Evolutionary conservation across 768 basidiomycete species (phyloP), one percentile per base, ranked within the genome.

Genomic region (Auricularia sp.): DNA sequence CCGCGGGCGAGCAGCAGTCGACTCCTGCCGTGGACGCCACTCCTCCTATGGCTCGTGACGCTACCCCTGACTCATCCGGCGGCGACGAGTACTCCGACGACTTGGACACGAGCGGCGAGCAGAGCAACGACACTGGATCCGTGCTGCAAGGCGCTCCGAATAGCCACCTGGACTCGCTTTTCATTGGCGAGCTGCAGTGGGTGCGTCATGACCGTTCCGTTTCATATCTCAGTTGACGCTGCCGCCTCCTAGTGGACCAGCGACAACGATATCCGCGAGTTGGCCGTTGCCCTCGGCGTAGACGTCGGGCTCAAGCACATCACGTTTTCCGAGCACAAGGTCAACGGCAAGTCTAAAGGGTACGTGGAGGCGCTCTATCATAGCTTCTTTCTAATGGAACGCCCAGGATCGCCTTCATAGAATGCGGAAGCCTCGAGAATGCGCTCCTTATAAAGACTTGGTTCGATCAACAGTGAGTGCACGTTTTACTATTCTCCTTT

Each of bases 311-410:
- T 70, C 47, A 68, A 67, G 21, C 74, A 78, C 65, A 72, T 80
- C 63, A 74, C 74, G 5, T 79, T 79, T 64, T 71, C 75, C 2
- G 79, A 81, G 68, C 79, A 81, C 71, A 80, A 80, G 68, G 78
- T 81, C 64, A 81, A 81, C 66, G 79, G 79, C 16, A 79, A 79
- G 68, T 75, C 74, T 43, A 80, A 79, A 67, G 78, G 78, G 77
- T 78, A 47, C 68, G 76, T 70, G 7, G 12, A 33, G 5, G 7
- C 33, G 7, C n/a, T 16, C 14, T 5, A 8, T 53, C 59, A 61
- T 61, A 16, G 63, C 62, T 21, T 23, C 11, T n/a, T 56, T 10
- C 34, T 2, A 3, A 3, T 33, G 14, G 39, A 36, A 2, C 36
- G 39, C 42, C 53, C 62, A 77, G 76, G 1, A 70, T 74, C 35